These are phyloP conservation scores for Mycena latifolia DNA, from an alignment of 768 basidiomycete genomes.

Conservation along the genomic window DNA sequence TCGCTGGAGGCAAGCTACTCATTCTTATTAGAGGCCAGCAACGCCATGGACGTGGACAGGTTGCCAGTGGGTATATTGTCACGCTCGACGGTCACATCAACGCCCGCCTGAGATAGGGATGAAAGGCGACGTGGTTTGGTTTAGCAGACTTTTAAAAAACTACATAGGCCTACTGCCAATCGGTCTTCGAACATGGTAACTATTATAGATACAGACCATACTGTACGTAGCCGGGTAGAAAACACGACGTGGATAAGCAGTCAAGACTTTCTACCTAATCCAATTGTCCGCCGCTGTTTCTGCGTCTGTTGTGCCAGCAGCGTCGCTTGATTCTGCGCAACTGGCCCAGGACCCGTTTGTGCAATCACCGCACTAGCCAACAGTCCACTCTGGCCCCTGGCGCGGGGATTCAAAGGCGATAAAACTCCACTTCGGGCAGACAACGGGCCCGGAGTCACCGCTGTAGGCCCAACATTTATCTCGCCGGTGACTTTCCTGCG, in stretches of 20 bases:
- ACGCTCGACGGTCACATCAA: too few relatives aligned
- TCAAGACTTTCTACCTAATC: constrained; percentile 38
- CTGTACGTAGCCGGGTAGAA: not conserved
- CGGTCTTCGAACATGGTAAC: too few relatives aligned
- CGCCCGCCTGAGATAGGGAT: too few relatives aligned
- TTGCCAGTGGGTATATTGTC: too few relatives aligned
- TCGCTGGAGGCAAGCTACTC: constrained; percentile 2
- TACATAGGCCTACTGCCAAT: too few relatives aligned
- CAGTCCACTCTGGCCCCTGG: constrained; percentile 63
- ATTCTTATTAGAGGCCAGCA: constrained; percentile 5
- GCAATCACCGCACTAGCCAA: constrained; percentile 50
- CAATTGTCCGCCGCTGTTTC: constrained; percentile 42
- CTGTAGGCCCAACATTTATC: constrained; percentile 37
- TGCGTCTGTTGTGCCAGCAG: constrained; percentile 45
- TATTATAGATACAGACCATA: too few relatives aligned
- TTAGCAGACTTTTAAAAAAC: too few relatives aligned
- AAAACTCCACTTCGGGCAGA: constrained; percentile 60
- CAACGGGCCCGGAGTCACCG: constrained; percentile 41
- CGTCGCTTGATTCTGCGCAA: constrained; percentile 40
- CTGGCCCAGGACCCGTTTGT: constrained; percentile 50
- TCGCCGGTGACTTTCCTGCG: constrained; percentile 77
- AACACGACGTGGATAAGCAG: not conserved
- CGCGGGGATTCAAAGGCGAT: constrained; percentile 82
- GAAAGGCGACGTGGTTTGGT: too few relatives aligned
- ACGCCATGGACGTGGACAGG: too few relatives aligned